Conservation (phyloP, 106 monocot species). For the Dioscorea zingiberensis region DNA sequence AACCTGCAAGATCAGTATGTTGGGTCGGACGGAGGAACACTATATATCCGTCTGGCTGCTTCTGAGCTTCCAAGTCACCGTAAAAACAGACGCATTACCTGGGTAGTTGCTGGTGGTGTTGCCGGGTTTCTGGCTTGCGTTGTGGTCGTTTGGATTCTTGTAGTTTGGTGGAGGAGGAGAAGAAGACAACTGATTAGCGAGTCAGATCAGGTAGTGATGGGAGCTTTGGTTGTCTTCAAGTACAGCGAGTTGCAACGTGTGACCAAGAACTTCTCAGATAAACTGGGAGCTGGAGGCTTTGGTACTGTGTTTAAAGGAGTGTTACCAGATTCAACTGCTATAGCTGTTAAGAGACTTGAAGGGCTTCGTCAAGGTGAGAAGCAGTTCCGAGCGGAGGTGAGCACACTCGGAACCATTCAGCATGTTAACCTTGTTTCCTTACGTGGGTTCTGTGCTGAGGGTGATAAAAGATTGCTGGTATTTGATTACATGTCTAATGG, state of each 20-base stretch:
- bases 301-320: not conserved
- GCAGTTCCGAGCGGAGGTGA: not conserved
- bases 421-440: not conserved
- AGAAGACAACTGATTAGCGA: not conserved
- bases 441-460: not conserved
- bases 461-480: not conserved
- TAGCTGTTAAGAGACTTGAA: not conserved
- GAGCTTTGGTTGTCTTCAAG: not conserved
- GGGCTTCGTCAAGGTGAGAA: not conserved
- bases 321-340: not conserved
- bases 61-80: not conserved
- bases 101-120: not conserved
- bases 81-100: not conserved
- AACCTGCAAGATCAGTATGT: conserved; percentile 6
- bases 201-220: not conserved
- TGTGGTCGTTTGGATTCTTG: no score
- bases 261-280: not conserved
- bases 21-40: not conserved
- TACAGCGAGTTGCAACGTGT: not conserved
- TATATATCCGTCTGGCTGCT: conserved; percentile 4
- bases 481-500: not conserved
- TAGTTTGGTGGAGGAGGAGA: no score
- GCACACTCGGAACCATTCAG: no score
- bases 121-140: not conserved
- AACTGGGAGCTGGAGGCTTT: not conserved